These are phyloP conservation scores for Aspergillus aculeatus DNA, from an alignment of 2,329 filamentous ascomycete species.

Conservation along the genomic window DNA sequence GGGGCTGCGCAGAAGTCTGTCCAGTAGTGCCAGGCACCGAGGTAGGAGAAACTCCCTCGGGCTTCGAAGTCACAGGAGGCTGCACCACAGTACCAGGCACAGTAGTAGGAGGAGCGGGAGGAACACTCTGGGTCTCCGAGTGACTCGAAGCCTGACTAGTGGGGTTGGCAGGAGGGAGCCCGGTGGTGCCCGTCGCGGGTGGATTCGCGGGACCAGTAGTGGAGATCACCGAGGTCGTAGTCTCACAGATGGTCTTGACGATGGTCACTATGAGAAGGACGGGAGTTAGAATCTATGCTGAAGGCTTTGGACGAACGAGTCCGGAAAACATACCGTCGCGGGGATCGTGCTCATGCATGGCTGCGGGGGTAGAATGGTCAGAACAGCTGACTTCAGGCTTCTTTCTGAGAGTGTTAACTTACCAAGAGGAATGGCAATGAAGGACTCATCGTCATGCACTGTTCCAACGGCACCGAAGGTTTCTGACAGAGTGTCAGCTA, in stretches of 20 bases:
- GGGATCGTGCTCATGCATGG: background rate
- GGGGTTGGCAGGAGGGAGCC: too few species aligned
- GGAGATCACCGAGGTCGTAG: background rate
- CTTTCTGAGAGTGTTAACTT: constrained; percentile 4
- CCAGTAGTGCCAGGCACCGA: constrained; percentile 2
- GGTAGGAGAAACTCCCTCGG: background rate
- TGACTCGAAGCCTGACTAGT: background rate
- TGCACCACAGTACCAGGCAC: constrained; percentile 1
- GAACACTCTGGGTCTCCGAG: background rate
- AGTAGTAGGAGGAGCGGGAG: background rate
- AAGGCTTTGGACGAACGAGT: background rate
- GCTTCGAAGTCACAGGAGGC: background rate
- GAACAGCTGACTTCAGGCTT: background rate
- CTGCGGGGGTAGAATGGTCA: background rate
- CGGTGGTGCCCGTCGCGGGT: constrained; percentile 1
- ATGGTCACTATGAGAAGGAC: constrained; percentile 15
- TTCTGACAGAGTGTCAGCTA: background rate
- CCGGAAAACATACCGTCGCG: constrained; percentile 5
- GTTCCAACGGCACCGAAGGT: background rate
- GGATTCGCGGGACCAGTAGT: background rate
- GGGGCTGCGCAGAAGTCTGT: background rate
- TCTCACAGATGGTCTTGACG: constrained; percentile 23
- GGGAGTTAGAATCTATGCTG: background rate
- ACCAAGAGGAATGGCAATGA: constrained; percentile 3
- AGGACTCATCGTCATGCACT: background rate